Percentiles rank a stretch among this genome's conserved stretches.
Evolutionary conservation across 306 rosid species (phyloP).

Genomic region (Cyamopsis tetragonoloba): DNA sequence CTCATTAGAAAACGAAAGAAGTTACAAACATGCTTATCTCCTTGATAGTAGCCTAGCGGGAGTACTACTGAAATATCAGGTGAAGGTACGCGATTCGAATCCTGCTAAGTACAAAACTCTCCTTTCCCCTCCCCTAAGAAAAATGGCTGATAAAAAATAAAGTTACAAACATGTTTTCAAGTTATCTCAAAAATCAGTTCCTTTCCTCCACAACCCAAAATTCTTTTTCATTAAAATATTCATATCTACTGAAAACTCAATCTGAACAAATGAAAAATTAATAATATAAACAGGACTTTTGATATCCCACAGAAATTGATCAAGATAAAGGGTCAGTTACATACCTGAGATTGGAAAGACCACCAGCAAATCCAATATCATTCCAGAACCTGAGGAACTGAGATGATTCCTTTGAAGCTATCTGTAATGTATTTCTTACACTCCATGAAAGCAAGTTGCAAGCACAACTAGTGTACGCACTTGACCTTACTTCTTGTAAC

Average conservation of each 20-base stretch:
- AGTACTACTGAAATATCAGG: too few relatives aligned
- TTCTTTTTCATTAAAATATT: too few relatives aligned
- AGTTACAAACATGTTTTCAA: not conserved
- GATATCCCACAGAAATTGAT: not conserved
- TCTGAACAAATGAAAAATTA: not conserved
- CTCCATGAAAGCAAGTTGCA: slow-evolving; percentile 31
- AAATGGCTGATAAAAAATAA: too few relatives aligned
- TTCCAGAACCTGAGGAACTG: not conserved
- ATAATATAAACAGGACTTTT: not conserved
- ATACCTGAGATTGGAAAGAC: slow-evolving; percentile 16
- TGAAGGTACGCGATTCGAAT: too few relatives aligned
- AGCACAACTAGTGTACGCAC: slow-evolving; percentile 20
- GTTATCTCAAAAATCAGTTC: not conserved
- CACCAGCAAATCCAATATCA: slow-evolving; percentile 1
- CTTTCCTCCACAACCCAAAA: not conserved
- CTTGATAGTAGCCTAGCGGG: too few relatives aligned
- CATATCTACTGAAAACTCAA: not conserved
- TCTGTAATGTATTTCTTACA: slow-evolving; percentile 3
- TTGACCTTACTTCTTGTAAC: slow-evolving; percentile 32
- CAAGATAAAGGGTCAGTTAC: not conserved
- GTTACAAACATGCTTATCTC: not conserved
- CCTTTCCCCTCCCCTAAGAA: too few relatives aligned
- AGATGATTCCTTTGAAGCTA: slow-evolving; percentile 26
- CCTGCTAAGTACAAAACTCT: too few relatives aligned
- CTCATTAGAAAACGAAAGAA: not conserved